A percentile compares a stretch with the other conserved stretches of the same genome.
Conservation (phyloP, 768 basidiomycete species). For the Boletus subcaerulescens region DNA sequence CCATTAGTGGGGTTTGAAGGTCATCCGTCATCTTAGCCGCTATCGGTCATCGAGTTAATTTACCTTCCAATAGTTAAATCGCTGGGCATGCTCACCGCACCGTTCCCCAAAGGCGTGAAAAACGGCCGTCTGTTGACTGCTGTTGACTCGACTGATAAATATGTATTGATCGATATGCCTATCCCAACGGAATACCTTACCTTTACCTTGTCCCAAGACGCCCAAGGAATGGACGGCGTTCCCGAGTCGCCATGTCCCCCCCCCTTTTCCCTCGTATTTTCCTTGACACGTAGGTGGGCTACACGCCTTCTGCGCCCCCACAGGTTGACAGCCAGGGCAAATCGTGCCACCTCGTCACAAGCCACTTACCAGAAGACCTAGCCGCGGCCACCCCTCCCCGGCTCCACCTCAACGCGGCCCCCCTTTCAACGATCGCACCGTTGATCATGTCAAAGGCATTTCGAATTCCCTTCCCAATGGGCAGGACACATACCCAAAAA, state of each 20-base stretch:
- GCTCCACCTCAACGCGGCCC: conserved; percentile 10
- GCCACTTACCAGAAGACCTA: not conserved
- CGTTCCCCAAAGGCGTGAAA: conserved; percentile 13
- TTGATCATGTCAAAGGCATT: conserved; percentile 17
- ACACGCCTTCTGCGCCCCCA: not conserved
- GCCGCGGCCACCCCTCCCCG: conserved; percentile 2
- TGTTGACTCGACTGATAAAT: conserved; percentile 20
- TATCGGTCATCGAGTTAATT: conserved; percentile 26
- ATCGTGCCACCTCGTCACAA: not conserved
- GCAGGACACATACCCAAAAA: not conserved
- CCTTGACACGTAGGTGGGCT: not conserved
- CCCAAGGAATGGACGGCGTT: not conserved
- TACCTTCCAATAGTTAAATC: conserved; percentile 27
- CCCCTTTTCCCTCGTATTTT: not conserved
- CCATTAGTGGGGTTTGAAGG: conserved; percentile 15
- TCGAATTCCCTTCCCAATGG: conserved; percentile 4
- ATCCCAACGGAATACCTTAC: not conserved
- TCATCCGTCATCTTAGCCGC: conserved; percentile 11
- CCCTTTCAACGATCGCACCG: conserved; percentile 11
- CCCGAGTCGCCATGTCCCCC: not conserved
- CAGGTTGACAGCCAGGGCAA: not conserved
- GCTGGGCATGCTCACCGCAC: conserved; percentile 1
- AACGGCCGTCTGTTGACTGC: conserved; percentile 13
- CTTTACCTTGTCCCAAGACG: conserved; percentile 1
- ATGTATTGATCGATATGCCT: conserved; percentile 15